Evolutionary conservation across 2,329 filamentous ascomycete species (phyloP).

Genomic region (Furcasterigmium sp.): DNA sequence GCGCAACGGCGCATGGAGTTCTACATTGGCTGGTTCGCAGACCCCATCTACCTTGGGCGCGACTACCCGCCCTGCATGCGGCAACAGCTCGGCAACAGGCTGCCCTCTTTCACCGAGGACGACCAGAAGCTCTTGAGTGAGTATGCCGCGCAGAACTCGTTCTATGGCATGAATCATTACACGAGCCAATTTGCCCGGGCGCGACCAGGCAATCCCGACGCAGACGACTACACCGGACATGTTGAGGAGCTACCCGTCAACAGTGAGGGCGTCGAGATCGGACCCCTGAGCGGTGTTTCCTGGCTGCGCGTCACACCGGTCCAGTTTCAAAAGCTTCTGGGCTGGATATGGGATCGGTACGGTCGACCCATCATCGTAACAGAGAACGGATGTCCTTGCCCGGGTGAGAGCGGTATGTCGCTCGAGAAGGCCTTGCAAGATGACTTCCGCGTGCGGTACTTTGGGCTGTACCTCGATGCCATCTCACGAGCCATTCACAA

Average conservation of each 20-base stretch:
- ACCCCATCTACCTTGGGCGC: conserved; percentile 26
- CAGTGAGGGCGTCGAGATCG: conserved; percentile 18
- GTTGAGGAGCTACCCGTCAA: conserved; percentile 16
- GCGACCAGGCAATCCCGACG: conserved; percentile 13
- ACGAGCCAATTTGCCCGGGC: conserved; percentile 28
- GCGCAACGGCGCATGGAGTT: conserved; percentile 29
- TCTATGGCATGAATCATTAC: conserved; percentile 37
- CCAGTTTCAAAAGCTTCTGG: conserved; percentile 23
- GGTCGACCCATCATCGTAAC: conserved; percentile 21
- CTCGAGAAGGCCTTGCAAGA: conserved; percentile 8
- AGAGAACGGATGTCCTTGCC: conserved; percentile 23
- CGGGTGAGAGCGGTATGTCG: conserved; percentile 16
- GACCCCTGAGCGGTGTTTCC: conserved; percentile 1
- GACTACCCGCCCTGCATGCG: conserved; percentile 15
- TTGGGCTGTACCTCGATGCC: conserved; percentile 17
- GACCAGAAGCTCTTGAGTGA: conserved; percentile 19
- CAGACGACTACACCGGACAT: conserved; percentile 19
- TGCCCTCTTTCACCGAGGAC: conserved; percentile 20
- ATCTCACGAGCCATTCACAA: conserved; percentile 18
- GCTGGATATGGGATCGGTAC: conserved; percentile 18
- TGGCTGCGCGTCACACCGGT: conserved; percentile 14
- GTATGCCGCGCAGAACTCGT: conserved; percentile 19
- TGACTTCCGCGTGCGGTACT: conserved; percentile 13
- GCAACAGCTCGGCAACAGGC: conserved; percentile 21
- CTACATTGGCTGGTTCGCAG: conserved; percentile 32